Evolutionary conservation across 1,139 yeast genomes (phyloP), one percentile per base, ranked within the genome.

Genomic region (Hanseniaspora uvarum): DNA sequence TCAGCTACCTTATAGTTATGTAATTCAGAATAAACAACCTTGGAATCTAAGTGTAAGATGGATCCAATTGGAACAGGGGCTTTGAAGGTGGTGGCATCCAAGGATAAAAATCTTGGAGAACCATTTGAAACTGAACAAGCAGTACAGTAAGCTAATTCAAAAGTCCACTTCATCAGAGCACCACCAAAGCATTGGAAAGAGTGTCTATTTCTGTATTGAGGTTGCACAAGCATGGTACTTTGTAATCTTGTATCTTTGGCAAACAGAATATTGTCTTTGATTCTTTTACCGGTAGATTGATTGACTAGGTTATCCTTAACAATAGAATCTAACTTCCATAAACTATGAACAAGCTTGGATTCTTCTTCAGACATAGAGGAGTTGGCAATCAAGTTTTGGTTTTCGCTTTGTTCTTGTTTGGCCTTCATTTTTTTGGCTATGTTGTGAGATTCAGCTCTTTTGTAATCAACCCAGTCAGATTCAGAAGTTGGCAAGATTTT

Each of bases 21-120:
- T 62, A 83, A 87, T 62, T 83, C 89, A 7, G 96, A 87, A 68
- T 88, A 87, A 28, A 86, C 86, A 12, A 88, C 86, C 10, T 83
- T 74, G 0, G 96, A 92, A 54, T 80, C 76, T 80, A 87, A 79
- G 56, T 83, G 82, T 55, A 88, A 71, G 18, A 88, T 95, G 2
- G 92, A 81, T 1, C 96, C 96, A 23, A 88, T 96, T 0, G 96
- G 96, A 5, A 88, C 96, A 1, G 96, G 96, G 26, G 88, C 85
- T 62, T 85, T 81, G 73, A 88, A 88, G 23, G 94, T 85, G 48
- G 95, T 87, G 24, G 94, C 83, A 66, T 88, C 96, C 61, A 88
- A 75, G 2, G 95, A 85, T 7, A 87, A 87, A 62, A 88, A 88
- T 63, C 96, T 75, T 39, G 96, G 96, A 52, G 83, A 80, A 12